phyloP scores from a whole-genome alignment of 140 eudicot species.

The Bidens hawaiensis region DNA sequence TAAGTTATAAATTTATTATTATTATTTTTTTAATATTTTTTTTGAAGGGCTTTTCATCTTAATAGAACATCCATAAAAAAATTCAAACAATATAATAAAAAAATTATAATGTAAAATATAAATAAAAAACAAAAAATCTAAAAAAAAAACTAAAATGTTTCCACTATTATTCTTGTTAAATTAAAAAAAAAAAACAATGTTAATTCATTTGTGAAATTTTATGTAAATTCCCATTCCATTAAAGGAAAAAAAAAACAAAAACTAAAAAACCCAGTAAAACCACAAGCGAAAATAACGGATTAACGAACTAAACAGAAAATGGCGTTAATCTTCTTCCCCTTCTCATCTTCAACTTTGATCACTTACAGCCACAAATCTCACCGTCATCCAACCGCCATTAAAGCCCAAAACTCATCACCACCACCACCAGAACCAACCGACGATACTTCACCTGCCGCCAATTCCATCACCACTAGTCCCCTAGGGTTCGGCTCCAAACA shows the following conservation, averaged over 20 bases:
- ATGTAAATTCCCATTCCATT: no score
- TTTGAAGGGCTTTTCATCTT: no score
- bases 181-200: no score
- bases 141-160: no score
- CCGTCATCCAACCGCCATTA: constrained; percentile 31
- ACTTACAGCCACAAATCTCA: constrained; percentile 37
- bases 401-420: constrained; percentile 41
- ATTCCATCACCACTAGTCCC: constrained; percentile 35
- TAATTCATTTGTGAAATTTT: no score
- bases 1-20: no score
- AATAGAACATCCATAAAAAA: no score
- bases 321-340: constrained; percentile 62
- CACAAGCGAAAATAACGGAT: constrained; percentile 2
- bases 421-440: constrained; percentile 30
- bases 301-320: constrained; percentile 52
- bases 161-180: no score
- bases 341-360: constrained; percentile 39
- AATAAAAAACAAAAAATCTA: no score
- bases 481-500: constrained; percentile 68
- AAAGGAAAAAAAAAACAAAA: background rate
- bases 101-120: no score
- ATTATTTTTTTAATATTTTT: no score
- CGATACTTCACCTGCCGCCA: constrained; percentile 31
- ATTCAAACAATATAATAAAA: no score
- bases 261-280: constrained; percentile 1